Evolutionary conservation across 2,329 filamentous ascomycete genomes (phyloP).

Genomic region (Ceratocystis ficicola): DNA sequence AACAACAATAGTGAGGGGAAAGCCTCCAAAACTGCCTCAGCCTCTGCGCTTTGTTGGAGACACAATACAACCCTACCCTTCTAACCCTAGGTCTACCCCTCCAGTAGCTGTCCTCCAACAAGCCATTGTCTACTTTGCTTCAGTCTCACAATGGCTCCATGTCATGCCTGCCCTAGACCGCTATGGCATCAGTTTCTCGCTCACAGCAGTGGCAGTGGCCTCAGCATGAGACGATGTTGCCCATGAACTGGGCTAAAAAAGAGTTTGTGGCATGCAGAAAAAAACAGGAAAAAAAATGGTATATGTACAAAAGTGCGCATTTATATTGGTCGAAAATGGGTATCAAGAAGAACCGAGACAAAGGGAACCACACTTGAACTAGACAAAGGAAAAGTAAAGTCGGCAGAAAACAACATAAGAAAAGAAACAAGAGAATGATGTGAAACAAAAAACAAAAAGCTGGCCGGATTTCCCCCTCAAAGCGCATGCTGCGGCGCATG

Average conservation of each 20-base stretch:
- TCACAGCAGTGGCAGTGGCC: not conserved
- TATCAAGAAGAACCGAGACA: constrained; percentile 1
- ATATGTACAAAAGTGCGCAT: too few species aligned
- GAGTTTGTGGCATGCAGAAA: too few species aligned
- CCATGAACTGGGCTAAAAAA: too few species aligned
- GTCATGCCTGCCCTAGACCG: not conserved
- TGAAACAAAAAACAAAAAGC: not conserved
- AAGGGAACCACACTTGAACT: not conserved
- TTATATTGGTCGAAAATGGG: constrained; percentile 11
- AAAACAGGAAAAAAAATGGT: too few species aligned
- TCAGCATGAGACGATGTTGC: not conserved
- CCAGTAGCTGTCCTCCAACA: not conserved
- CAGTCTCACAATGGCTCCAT: not conserved
- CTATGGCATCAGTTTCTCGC: not conserved
- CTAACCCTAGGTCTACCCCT: not conserved
- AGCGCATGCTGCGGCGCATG: constrained; percentile 23
- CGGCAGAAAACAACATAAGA: constrained; percentile 6
- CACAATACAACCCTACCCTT: not conserved
- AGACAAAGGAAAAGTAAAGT: not conserved
- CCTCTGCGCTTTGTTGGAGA: not conserved
- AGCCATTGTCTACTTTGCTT: not conserved
- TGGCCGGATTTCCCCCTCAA: constrained; percentile 4
- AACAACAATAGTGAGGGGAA: too few species aligned
- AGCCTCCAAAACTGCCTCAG: not conserved
- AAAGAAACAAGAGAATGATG: not conserved